Evolutionary conservation across 352 stramenopile species (phyloP).

Genomic region (Elongisporangium senticosum): DNA sequence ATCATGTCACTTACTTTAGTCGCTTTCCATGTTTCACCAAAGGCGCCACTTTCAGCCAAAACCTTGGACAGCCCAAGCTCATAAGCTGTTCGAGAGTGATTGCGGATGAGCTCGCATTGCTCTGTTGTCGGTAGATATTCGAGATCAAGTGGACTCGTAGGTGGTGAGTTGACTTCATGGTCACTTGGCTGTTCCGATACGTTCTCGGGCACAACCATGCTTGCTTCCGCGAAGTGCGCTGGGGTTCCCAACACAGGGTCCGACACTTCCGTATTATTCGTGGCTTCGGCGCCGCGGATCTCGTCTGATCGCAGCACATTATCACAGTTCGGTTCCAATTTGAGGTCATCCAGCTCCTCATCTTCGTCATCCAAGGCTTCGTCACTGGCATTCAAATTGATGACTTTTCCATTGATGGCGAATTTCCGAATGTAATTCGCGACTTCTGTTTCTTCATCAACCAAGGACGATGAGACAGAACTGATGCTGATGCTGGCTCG

Average conservation of each 20-base stretch:
- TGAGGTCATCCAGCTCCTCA: conserved; percentile 20
- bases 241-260: background rate
- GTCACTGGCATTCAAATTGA: conserved; percentile 26
- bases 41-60: conserved; percentile 51
- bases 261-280: conserved; percentile 4
- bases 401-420: conserved; percentile 56
- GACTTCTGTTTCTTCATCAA: conserved; percentile 44
- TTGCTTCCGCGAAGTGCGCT: background rate
- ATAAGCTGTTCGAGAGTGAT: conserved; percentile 57
- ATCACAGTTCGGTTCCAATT: background rate
- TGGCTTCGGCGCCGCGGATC: background rate
- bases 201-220: background rate
- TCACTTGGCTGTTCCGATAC: background rate
- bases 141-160: background rate
- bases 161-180: background rate
- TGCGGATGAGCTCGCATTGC: conserved; percentile 40
- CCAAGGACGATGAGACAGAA: conserved; percentile 14
- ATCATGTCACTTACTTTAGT: conserved; percentile 66
- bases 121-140: background rate
- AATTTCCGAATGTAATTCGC: conserved; percentile 44
- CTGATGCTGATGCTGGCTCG: conserved; percentile 9
- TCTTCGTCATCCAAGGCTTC: conserved; percentile 27
- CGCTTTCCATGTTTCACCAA: conserved; percentile 93
- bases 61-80: conserved; percentile 64
- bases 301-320: background rate